Evolutionary conservation across 805 yeast genomes (phyloP), one percentile per base, ranked within the genome.

Genomic region (Ascoidea rubescens): DNA sequence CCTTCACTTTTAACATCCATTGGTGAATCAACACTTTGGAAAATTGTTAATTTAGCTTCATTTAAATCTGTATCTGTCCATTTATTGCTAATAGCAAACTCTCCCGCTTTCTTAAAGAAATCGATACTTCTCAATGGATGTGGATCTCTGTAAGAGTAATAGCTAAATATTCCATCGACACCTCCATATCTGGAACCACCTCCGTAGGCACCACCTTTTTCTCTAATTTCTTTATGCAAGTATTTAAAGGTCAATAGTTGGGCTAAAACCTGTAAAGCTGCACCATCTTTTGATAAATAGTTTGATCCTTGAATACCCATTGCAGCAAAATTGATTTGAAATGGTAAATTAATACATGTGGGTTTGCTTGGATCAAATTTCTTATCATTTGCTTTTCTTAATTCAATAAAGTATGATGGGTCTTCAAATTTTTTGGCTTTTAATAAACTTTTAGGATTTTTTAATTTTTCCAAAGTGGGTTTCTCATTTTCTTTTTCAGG

Each of bases 201-300:
- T 5, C 99, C 99, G 63, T 93, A 93, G 0, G 99, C 99, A 54
- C 99, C 99, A 53, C 96, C 96, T 61, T 91, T 80, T 63, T 93
- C 99, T 58, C 99, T 78, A 45, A 93, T 80, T 57, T 89, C 96
- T 10, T 87, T 78, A 65, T 93, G 99, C 49, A 93, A 70, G 58
- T 86, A 79, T 61, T 85, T 87, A 67, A 84, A 90, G 0, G 96
- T 83, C 58, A 89, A 65, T 53, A 93, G 64, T 58, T 84, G 90
- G 1, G 96, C 75, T 48, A 93, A 71, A 0, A 93, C 79, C 65
- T 87, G 96, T 47, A 93, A 73, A 1, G 88, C 73, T 0, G 98
- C 95, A 44, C 96, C 89, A 57, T 91, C 97, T 50, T 73, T 67
- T 50, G 80, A 73, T 4, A 72, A 64, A 63, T 87, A 88, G 4